Evolutionary conservation across 228 moss, liverwort and hornwort species (phyloP), one percentile per base, ranked within the genome.

Genomic region (Sphagnum fallax): DNA sequence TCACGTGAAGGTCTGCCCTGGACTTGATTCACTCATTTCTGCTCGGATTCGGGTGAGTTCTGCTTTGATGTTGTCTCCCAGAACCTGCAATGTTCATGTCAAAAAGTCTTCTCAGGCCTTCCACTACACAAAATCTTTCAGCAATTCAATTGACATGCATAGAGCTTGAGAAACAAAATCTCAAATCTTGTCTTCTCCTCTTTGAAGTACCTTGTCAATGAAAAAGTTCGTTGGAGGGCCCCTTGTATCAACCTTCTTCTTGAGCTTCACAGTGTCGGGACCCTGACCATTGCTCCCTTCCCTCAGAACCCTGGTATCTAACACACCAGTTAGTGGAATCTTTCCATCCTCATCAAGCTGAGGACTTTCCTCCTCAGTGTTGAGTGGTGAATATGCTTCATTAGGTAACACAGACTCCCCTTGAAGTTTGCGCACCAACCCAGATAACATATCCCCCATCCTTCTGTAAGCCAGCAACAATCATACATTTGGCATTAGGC

Each of bases 21-120:
- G 82, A 66, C 84, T 79, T 16, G 77, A 49, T n/a, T 71, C 70
- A 13, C 66, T 70, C 73, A 84, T 75, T 49, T 88, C 84, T 1
- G 69, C 63, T 4, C 84, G 75, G 49, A 88, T 88, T 4, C 88
- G 75, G 0, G 77, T 77, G 15, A 88, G 82, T 70, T 88, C 88
- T 7, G 61, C 73, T 71, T 88, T 88, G 32, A 88, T 88, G 71
- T 88, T 88, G 61, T 84, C 88, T 65, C 88, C 88, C 50, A 88
- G 71, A 14, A 84, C 83, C 87, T 87, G 79, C 48, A 14, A 16
- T n/a, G n/a, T 14, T 14, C 60, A 16, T 60, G 60, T 60, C 60
- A 60, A 32, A 32, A 32, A 32, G 32, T 32, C 32, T 32, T 32
- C 32, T 32, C 32, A 32, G 32, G 32, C 2, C 32, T 32, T 32